These are phyloP conservation scores for Candida frijolesensis DNA, from an alignment of 1,139 yeast species.

Conservation along the genomic window DNA sequence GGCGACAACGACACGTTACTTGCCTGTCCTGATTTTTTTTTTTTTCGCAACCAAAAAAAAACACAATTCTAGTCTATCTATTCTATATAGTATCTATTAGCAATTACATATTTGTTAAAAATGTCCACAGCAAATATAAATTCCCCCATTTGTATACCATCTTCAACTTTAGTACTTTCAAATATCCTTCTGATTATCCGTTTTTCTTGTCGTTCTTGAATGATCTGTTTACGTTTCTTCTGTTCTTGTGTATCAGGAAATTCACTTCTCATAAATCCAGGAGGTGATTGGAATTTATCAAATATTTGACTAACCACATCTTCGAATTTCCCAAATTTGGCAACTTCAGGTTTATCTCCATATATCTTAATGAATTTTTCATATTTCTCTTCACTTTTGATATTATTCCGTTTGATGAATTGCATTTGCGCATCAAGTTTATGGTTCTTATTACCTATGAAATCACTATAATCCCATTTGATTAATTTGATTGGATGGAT, in stretches of 20 bases:
- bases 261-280: slow-evolving; percentile 64
- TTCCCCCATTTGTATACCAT: slow-evolving; percentile 19
- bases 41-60: slow-evolving; percentile 4
- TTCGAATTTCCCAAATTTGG: slow-evolving; percentile 24
- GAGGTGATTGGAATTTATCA: slow-evolving; percentile 60
- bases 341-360: slow-evolving; percentile 22
- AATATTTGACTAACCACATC: slow-evolving; percentile 29
- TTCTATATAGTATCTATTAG: slow-evolving; percentile 12
- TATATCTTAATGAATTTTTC: slow-evolving; percentile 31
- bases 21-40: background rate
- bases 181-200: slow-evolving; percentile 22
- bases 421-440: slow-evolving; percentile 15
- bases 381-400: slow-evolving; percentile 31
- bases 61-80: background rate
- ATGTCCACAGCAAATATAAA: slow-evolving; percentile 20
- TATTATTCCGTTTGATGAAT: slow-evolving; percentile 11
- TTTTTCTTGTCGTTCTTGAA: slow-evolving; percentile 21
- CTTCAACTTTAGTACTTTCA: slow-evolving; percentile 17
- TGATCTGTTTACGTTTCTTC: slow-evolving; percentile 17
- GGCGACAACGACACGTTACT: background rate
- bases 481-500: slow-evolving; percentile 29
- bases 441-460: slow-evolving; percentile 40
- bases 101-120: slow-evolving; percentile 19
- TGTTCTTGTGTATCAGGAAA: slow-evolving; percentile 64
- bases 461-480: slow-evolving; percentile 50